These are phyloP conservation scores for Exobasidium rhododendri DNA, from an alignment of 1,284 basidiomycete species.

Conservation along the genomic window DNA sequence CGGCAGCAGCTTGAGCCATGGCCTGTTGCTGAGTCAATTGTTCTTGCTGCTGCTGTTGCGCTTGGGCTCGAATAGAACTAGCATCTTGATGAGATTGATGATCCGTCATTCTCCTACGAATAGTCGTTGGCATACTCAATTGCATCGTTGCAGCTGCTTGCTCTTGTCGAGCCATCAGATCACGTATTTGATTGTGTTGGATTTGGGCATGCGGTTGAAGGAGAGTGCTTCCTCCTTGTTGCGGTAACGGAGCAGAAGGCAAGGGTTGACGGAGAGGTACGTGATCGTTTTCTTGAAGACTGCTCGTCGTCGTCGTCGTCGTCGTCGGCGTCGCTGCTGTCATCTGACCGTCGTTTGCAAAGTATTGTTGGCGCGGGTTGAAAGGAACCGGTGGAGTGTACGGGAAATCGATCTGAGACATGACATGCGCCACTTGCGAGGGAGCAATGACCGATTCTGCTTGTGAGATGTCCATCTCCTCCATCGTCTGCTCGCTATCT, in stretches of 20 bases:
- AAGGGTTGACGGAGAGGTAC: constrained; percentile 6
- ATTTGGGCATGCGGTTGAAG: constrained; percentile 13
- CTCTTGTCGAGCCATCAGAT: constrained; percentile 8
- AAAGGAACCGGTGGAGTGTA: constrained; percentile 45
- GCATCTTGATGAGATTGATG: not conserved
- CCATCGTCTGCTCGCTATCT: constrained; percentile 2
- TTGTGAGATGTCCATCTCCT: constrained; percentile 15
- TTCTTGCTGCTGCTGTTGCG: constrained; percentile 7
- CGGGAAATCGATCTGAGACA: constrained; percentile 43
- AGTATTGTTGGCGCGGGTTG: constrained; percentile 28
- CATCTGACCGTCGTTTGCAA: constrained; percentile 7
- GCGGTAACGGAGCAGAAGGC: constrained; percentile 17
- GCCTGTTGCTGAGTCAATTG: not conserved
- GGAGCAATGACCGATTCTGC: constrained; percentile 42
- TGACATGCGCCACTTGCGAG: constrained; percentile 36
- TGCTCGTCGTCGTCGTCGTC: too few relatives aligned
- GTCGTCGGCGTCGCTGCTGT: too few relatives aligned
- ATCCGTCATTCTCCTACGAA: not conserved
- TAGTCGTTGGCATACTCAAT: constrained; percentile 3
- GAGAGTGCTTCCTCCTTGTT: constrained; percentile 16
- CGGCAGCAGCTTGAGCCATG: not conserved
- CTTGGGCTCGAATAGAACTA: constrained; percentile 1
- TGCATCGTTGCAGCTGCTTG: constrained; percentile 17
- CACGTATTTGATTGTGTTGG: constrained; percentile 12
- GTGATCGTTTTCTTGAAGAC: constrained; percentile 27